Base-by-base conservation (phyloP, 1,139 yeast genomes). In the Candida sp. region DNA sequence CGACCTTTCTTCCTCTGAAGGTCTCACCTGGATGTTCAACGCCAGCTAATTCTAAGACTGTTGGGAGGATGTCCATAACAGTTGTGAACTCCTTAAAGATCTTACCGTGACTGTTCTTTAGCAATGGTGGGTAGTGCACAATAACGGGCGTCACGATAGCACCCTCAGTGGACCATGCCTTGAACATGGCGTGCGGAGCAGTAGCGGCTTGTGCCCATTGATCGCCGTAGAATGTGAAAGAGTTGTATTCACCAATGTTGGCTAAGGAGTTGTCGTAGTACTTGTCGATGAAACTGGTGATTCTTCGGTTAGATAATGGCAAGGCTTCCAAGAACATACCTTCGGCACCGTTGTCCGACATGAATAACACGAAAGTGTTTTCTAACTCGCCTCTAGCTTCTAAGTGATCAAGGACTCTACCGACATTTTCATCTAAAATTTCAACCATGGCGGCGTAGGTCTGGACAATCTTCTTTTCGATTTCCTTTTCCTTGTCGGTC, bases 121-220 rank as follows among this genome's bases (percentile, higher is more conserved):
- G 54, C 7, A 72, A 51, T 7, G 68, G 62, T 1, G 83, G 83
- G 49, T 70, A 70, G 50, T 69, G 73, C 2, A 80, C 58, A 44
- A 82, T 76, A 52, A 80, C 65, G 0, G 86, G 86, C 59, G 83
- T 78, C 33, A 81, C 72, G 37, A 82, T 81, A 7, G 85, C 86
- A 37, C 86, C 86, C 62, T 82, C 86, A 6, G 66, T 75, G 0
- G 83, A 71, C 78, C 82, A 80, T 68, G 69, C 69, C 58, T 81
- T 82, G 61, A 73, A 80, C 78, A 79, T 77, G 49, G 74, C 68
- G 39, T 76, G 69, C 4, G 86, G 86, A 2, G 85, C 83, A 17
- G 86, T 81, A 5, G 85, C 84, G n/a, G 86, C 86, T 56, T 82
- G 86, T 0, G 86, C 86, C 86, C 86, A 82, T 58, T 82, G 78